Evolutionary conservation across 23 red algal species (phyloP), one percentile per base, ranked within the genome.

Genomic region (Cyanidiococcus yangmingshanensis): DNA sequence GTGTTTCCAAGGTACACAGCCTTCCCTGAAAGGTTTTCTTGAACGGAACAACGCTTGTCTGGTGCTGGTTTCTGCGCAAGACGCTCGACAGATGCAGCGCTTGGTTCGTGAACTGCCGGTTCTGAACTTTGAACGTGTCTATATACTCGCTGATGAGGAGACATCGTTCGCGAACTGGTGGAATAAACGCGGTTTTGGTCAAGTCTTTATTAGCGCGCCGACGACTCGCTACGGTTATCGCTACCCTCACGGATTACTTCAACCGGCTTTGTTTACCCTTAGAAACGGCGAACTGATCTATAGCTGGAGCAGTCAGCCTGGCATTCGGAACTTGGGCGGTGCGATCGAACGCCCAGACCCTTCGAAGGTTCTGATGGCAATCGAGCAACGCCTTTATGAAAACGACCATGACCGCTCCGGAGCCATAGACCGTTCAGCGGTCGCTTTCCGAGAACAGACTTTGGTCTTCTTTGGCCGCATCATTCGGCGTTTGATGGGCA

Each of bases 401-500:
- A 21, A 54, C 21, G 45, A 7, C 7, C 12, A 7, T 15, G 45
- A 21, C 12, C 21, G 12, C 12, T 21, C 21, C 21, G 45, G 12
- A 15, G 45, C 12, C 45, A 21, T 7, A 15, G 45, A 54, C 7
- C 7, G 45, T 7, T 15, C 45, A 21, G 21, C 21, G 45, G 12
- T 21, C 7, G 45, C 45, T 54, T 15, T 21, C 7, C 45, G 45
- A 21, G 45, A 54, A 54, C 45, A 59, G 39, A 39, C 59, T 3
- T 58, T 1, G 39, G 39, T 80, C 24, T 71, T 58, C 67, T 81
- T 81, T 25, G 16, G 51, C 17, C 37, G 25, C 39, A 81, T 81
- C 50, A 34, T 40, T 29, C 37, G 38, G 34, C 29, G 40, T 36
- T 39, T 58, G 40, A 39, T 58, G 37, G 78, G 45, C 12, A 54